Percentiles rank a stretch among this genome's conserved stretches.
phyloP scores from a whole-genome alignment of 2,329 filamentous ascomycete species.

The Xenoacremonium recifei region DNA sequence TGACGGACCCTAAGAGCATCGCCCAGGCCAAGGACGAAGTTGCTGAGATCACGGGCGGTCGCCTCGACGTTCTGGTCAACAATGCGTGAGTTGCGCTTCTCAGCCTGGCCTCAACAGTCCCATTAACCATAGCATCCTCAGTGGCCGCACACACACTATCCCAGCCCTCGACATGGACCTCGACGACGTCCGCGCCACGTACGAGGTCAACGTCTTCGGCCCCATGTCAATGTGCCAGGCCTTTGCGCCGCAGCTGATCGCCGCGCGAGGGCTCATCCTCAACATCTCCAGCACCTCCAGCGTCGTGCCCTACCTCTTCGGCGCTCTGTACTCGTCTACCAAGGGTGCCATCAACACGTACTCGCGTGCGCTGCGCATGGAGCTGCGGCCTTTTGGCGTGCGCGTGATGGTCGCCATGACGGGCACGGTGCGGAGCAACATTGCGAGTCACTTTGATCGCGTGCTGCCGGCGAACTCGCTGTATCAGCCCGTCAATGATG shows the following conservation, averaged over 20 bases:
- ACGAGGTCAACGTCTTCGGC: slow-evolving; percentile 57
- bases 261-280: slow-evolving; percentile 50
- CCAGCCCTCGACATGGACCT: slow-evolving; percentile 52
- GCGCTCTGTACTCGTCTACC: slow-evolving; percentile 52
- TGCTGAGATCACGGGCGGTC: slow-evolving; percentile 46
- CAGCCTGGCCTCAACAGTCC: no score
- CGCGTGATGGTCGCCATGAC: slow-evolving; percentile 58
- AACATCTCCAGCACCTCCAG: slow-evolving; percentile 55
- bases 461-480: slow-evolving; percentile 44
- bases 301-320: slow-evolving; percentile 52
- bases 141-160: slow-evolving; percentile 50
- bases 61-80: slow-evolving; percentile 58
- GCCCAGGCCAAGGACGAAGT: slow-evolving; percentile 46
- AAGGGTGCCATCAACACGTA: slow-evolving; percentile 55
- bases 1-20: slow-evolving; percentile 52
- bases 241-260: slow-evolving; percentile 49
- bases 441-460: slow-evolving; percentile 40
- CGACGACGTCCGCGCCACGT: slow-evolving; percentile 51
- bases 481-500: slow-evolving; percentile 44
- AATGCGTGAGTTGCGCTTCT: slow-evolving; percentile 47
- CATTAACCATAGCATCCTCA: slow-evolving; percentile 24
- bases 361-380: slow-evolving; percentile 52
- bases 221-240: slow-evolving; percentile 55
- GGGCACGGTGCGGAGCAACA: slow-evolving; percentile 52
- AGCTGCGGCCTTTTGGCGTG: slow-evolving; percentile 53